Evolutionary conservation across 2,329 filamentous ascomycete species (phyloP).

Genomic region (Colletotrichum eremochloae): DNA sequence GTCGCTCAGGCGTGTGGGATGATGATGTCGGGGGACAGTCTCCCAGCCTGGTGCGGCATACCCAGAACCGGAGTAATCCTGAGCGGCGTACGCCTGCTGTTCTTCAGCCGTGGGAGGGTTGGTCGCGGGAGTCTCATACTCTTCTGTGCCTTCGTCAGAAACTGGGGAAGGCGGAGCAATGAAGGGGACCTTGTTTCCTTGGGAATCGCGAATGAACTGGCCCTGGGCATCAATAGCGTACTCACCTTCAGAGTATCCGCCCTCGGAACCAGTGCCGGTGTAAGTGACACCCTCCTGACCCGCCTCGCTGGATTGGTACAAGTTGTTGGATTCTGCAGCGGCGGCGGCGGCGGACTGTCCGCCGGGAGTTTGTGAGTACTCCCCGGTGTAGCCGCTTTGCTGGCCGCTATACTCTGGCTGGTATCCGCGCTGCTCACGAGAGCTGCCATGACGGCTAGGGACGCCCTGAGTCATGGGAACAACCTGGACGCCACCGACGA

Average conservation of each 20-base stretch:
- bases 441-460: constrained; percentile 66
- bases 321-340: constrained; percentile 45
- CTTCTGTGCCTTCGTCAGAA: constrained; percentile 68
- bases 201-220: constrained; percentile 71
- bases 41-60: constrained; percentile 82
- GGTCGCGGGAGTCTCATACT: constrained; percentile 68
- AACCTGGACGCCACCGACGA: constrained; percentile 94
- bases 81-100: constrained; percentile 39
- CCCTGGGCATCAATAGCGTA: constrained; percentile 75
- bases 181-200: constrained; percentile 71
- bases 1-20: constrained; percentile 89
- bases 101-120: constrained; percentile 54
- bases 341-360: constrained; percentile 55
- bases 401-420: constrained; percentile 47
- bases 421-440: constrained; percentile 54
- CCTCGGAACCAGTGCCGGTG: constrained; percentile 63
- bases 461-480: constrained; percentile 88
- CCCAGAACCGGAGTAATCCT: constrained; percentile 75
- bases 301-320: constrained; percentile 43
- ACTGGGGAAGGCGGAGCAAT: constrained; percentile 60
- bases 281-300: constrained; percentile 37
- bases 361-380: constrained; percentile 58
- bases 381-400: constrained; percentile 50
- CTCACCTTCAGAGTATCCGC: constrained; percentile 77
- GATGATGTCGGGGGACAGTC: constrained; percentile 81